A percentile compares a stretch with the other conserved stretches of the same genome.
Conservation (phyloP, 2,329 filamentous ascomycete genomes). For the Aspergillus uvarum region DNA sequence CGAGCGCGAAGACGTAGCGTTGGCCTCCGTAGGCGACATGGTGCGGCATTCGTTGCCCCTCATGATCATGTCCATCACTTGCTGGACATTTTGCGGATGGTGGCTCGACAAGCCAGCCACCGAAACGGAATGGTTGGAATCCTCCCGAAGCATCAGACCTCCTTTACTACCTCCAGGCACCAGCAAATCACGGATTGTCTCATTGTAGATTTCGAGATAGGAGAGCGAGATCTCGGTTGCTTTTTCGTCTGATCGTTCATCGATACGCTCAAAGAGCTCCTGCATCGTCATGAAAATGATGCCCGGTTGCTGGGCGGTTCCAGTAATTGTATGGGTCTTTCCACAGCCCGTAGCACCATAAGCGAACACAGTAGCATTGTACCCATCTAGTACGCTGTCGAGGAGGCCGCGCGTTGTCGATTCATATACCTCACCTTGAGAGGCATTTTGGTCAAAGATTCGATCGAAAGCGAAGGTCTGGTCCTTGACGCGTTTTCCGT, state of each 20-base stretch:
- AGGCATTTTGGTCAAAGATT: conserved; percentile 93
- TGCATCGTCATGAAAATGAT: conserved; percentile 99
- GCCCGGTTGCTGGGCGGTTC: conserved; percentile 85
- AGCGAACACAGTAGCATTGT: conserved; percentile 98
- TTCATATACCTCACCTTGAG: conserved; percentile 92
- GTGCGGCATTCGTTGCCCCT: conserved; percentile 91
- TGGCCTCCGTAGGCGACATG: conserved; percentile 94
- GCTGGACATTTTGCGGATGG: conserved; percentile 82
- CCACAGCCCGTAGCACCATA: conserved; percentile 97
- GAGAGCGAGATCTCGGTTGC: conserved; percentile 86
- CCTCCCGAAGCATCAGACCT: conserved; percentile 88
- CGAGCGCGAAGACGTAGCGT: conserved; percentile 94
- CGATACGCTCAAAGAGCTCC: conserved; percentile 93
- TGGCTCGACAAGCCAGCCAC: conserved; percentile 90
- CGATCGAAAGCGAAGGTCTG: conserved; percentile 96
- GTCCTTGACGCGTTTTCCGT: conserved; percentile 92
- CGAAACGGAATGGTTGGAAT: conserved; percentile 88
- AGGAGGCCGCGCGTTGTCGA: conserved; percentile 84
- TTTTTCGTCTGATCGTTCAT: conserved; percentile 82
- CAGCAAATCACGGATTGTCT: conserved; percentile 92
- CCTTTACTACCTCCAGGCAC: conserved; percentile 80
- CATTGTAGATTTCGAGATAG: conserved; percentile 98
- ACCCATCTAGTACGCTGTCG: conserved; percentile 92
- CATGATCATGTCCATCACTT: conserved; percentile 99
- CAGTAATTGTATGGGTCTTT: conserved; percentile 97